A percentile compares a stretch with the other conserved stretches of the same genome.
These are phyloP conservation scores for Apiospora rasikravindrae DNA, from an alignment of 2,329 filamentous ascomycete genomes.

Conservation along the genomic window DNA sequence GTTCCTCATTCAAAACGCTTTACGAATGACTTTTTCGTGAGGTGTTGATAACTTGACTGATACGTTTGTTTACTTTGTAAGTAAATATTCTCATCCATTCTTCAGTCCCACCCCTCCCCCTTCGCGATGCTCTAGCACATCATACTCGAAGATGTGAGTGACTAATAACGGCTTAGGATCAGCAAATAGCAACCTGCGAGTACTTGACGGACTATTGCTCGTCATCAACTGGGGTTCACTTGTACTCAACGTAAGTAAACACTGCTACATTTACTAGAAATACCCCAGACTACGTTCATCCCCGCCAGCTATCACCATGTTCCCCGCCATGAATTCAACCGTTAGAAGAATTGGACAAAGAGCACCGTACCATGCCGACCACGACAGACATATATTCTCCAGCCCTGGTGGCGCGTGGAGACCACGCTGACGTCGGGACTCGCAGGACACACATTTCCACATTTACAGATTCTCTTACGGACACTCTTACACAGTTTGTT, in stretches of 20 bases:
- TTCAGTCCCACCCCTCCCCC: neutral
- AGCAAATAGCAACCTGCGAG: neutral
- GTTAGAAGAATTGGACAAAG: neutral
- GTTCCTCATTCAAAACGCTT: neutral
- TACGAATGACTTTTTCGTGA: neutral
- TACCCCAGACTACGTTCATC: neutral
- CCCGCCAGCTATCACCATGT: too few species aligned
- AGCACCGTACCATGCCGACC: neutral
- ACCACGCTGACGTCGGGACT: neutral
- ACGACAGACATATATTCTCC: neutral
- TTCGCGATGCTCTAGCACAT: neutral
- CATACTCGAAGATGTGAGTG: neutral
- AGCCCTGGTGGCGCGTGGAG: neutral
- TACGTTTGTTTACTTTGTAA: neutral
- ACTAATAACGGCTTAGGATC: neutral
- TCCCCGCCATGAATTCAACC: neutral
- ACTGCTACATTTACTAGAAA: neutral
- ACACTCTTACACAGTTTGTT: neutral
- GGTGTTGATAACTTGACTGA: neutral
- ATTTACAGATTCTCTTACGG: neutral
- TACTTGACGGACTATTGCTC: neutral
- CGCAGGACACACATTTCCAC: neutral
- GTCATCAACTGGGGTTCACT: neutral
- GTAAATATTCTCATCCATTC: neutral
- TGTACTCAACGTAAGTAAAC: neutral